Conservation (phyloP, 768 basidiomycete genomes). For the Naganishia friedmannii region DNA sequence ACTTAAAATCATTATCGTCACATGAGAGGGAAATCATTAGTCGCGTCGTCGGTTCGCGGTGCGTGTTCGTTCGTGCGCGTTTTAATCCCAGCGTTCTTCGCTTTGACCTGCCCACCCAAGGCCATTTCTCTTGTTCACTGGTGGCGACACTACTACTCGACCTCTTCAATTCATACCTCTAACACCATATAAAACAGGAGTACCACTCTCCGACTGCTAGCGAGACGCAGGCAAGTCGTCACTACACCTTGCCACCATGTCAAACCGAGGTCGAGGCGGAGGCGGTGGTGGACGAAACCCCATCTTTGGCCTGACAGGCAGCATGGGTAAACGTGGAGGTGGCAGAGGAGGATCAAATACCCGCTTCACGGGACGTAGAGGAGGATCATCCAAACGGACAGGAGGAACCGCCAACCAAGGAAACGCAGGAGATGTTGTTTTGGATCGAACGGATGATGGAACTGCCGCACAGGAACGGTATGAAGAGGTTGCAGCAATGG, state of each 20-base stretch:
- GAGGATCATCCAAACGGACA: slow-evolving; percentile 51
- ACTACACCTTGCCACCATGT: slow-evolving; percentile 14
- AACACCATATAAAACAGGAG: background rate
- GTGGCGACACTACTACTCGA: no score
- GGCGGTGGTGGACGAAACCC: slow-evolving; percentile 31
- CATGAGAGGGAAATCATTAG: no score
- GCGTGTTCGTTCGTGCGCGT: no score
- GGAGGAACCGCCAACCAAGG: slow-evolving; percentile 55
- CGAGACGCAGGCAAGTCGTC: no score
- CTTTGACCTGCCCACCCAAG: no score
- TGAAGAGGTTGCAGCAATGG: slow-evolving; percentile 68
- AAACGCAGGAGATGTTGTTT: slow-evolving; percentile 45
- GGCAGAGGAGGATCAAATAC: slow-evolving; percentile 49
- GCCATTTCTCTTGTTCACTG: no score
- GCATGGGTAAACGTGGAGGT: slow-evolving; percentile 36
- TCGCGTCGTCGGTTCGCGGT: no score
- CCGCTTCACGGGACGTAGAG: slow-evolving; percentile 41
- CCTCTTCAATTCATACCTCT: no score
- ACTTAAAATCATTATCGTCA: no score
- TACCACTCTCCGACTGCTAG: background rate
- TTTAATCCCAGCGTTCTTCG: no score
- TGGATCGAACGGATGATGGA: slow-evolving; percentile 65
- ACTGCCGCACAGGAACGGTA: slow-evolving; percentile 80
- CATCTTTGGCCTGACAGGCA: slow-evolving; percentile 38
- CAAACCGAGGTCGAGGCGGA: slow-evolving; percentile 11